A percentile compares a stretch with the other conserved stretches of the same genome.
Evolutionary conservation across 139 green algal genomes (phyloP).

Genomic region (Eudorina sp.): DNA sequence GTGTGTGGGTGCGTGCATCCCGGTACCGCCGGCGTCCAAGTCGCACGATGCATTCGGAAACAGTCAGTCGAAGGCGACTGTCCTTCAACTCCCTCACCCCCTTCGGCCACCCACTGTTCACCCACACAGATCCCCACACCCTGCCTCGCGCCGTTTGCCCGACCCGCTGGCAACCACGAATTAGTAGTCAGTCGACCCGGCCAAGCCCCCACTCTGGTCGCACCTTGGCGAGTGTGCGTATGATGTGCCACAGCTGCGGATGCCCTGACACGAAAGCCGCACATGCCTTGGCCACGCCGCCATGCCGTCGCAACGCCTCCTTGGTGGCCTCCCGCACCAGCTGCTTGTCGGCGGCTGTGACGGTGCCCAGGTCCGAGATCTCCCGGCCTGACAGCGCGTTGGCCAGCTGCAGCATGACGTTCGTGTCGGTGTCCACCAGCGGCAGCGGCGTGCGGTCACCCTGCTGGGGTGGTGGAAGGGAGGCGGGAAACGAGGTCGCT

Average conservation of each 20-base stretch:
- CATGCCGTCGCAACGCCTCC: conserved; percentile 31
- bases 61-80: too few species aligned
- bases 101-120: too few species aligned
- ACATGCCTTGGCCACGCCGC: conserved; percentile 6
- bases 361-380: not conserved
- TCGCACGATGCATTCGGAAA: too few species aligned
- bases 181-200: too few species aligned
- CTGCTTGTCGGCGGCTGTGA: conserved; percentile 1
- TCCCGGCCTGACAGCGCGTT: not conserved
- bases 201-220: not conserved
- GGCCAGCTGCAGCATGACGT: not conserved
- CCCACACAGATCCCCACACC: too few species aligned
- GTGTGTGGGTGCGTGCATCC: too few species aligned
- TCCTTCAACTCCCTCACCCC: too few species aligned
- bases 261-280: conserved; percentile 2
- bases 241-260: conserved; percentile 46
- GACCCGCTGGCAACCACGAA: too few species aligned
- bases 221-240: conserved; percentile 18
- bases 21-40: too few species aligned
- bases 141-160: too few species aligned
- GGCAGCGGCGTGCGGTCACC: not conserved
- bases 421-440: conserved; percentile 6
- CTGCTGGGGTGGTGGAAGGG: not conserved
- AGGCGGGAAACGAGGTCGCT: not conserved
- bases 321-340: conserved; percentile 38